Evolutionary conservation across 305 asterid genomes (phyloP), one percentile per base, ranked within the genome.

Genomic region (Fraxinus xanthoxyloides): DNA sequence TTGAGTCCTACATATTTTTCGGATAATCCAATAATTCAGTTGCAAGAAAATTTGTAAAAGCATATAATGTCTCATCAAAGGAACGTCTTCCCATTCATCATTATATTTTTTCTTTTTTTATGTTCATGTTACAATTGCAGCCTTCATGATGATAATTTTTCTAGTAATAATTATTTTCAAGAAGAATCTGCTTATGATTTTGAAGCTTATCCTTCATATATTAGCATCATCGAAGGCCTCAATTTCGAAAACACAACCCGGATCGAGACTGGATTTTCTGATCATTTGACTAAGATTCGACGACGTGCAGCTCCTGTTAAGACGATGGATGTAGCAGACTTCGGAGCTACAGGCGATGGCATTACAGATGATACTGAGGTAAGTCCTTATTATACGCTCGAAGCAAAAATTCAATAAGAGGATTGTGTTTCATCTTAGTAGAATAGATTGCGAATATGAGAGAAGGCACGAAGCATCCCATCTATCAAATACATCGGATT

Each of bases 261-360:
- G 28, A 46, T 67, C 31, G 77, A 54, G 30, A 2, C 38, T 8
- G 34, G 79, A 12, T 31, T 31, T 76, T 36, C 77, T 2, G 83
- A 36, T 69, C 76, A 28, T 67, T 12, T 79, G 6, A 77, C 23
- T 59, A 78, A 51, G 81, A 13, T 74, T 34, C 81, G 35, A 15
- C 59, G 82, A 48, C 51, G 35, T 61, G 63, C 85, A n/a, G 76
- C 81, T 30, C 73, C 88, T 0, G 73, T 70, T 23, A 63, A 7
- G 80, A 75, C 87, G 0, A 76, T 92, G 54, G 79, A 79, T 86
- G 94, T 92, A 5, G 28, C 87, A 85, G 75, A 63, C 61, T 91
- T 76, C 76, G 97, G 98, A 84, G 97, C 97, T 80, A 89, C 86
- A 83, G 98, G 93, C 40, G 94, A 94, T 84, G 98, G 97, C 79